Conservation (phyloP, 305 asterid species). For the Fraxinus baroniana region DNA sequence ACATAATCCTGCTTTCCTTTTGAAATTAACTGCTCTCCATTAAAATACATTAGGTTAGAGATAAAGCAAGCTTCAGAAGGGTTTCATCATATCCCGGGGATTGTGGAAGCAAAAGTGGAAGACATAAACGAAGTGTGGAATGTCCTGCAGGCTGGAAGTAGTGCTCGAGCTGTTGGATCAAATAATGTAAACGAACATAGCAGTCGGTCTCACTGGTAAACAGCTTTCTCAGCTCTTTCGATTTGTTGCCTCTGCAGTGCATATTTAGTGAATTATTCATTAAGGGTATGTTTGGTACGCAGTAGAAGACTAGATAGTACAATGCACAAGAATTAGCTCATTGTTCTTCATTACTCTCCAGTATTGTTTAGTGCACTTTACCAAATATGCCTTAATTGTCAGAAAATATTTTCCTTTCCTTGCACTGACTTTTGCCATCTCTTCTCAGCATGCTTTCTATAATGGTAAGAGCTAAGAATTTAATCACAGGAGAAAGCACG, state of each 20-base stretch:
- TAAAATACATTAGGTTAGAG: slow-evolving; percentile 62
- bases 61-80: slow-evolving; percentile 96
- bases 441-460: slow-evolving; percentile 81
- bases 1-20: background rate
- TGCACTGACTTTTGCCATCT: background rate
- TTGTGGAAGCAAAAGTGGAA: slow-evolving; percentile 84
- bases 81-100: slow-evolving; percentile 81
- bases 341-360: background rate
- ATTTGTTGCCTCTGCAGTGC: background rate
- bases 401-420: background rate
- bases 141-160: slow-evolving; percentile 91
- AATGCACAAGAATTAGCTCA: background rate
- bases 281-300: slow-evolving; percentile 17
- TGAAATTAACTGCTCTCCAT: background rate
- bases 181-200: slow-evolving; percentile 95
- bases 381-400: background rate
- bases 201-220: slow-evolving; percentile 97
- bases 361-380: background rate
- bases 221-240: background rate
- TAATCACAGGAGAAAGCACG: slow-evolving; percentile 72
- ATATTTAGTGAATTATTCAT: background rate
- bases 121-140: slow-evolving; percentile 77
- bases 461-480: slow-evolving; percentile 74
- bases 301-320: background rate
- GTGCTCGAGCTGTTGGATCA: slow-evolving; percentile 90